Percentiles rank a stretch among this genome's conserved stretches.
phyloP scores from a whole-genome alignment of 345 rosid species.

The Eucalyptus pauciflora region DNA sequence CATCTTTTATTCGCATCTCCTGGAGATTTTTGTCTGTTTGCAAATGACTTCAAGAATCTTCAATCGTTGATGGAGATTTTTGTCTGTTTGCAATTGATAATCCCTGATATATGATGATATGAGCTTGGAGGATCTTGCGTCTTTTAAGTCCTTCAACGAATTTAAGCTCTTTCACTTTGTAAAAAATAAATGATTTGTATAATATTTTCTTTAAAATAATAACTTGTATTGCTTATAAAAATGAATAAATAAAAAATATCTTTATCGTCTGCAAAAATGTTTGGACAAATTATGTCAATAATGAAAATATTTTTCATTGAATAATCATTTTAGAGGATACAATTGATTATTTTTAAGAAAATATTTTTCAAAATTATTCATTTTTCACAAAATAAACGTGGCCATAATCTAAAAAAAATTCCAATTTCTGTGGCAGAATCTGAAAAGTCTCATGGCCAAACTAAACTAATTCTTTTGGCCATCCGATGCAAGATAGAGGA shows the following conservation, averaged over 20 bases:
- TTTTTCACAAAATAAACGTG: neutral
- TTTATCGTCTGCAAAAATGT: neutral
- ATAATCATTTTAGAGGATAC: neutral
- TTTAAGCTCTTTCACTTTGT: rapidly evolving
- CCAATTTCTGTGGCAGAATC: neutral
- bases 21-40: neutral
- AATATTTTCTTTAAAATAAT: neutral
- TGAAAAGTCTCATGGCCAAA: neutral
- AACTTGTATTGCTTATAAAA: rapidly evolving
- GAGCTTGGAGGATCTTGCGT: neutral
- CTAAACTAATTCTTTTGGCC: neutral
- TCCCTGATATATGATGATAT: rapidly evolving
- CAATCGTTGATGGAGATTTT: neutral
- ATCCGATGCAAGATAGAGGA: too few species aligned
- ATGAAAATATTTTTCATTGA: neutral
- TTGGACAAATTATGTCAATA: neutral
- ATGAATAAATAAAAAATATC: neutral
- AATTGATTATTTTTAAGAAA: neutral
- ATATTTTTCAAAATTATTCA: neutral
- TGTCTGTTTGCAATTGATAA: neutral
- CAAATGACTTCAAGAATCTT: neutral
- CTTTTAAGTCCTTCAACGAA: neutral
- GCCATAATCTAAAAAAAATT: neutral
- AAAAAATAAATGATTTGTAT: neutral
- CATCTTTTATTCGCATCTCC: neutral